phyloP scores from a whole-genome alignment of 106 monocot genomes.

The Dendrobium chrysotoxum region DNA sequence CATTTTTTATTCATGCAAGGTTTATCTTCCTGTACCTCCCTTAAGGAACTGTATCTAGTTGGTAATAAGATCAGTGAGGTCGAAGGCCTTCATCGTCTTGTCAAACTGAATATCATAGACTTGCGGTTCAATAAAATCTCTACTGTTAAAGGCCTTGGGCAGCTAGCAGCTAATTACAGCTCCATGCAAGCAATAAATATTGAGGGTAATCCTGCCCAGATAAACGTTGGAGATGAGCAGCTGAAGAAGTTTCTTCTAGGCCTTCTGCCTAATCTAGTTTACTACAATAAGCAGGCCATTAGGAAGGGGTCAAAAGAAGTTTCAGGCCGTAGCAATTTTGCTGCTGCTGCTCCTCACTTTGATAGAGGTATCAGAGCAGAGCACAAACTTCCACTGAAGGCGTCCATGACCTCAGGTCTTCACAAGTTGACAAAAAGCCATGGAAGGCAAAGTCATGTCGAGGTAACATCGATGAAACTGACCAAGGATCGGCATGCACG shows the following conservation, averaged over 20 bases:
- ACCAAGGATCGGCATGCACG: slow-evolving; percentile 10
- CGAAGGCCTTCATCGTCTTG: slow-evolving; percentile 85
- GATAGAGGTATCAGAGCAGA: slow-evolving; percentile 22
- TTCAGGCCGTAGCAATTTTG: neutral
- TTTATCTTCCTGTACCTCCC: slow-evolving; percentile 54
- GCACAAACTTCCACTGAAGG: slow-evolving; percentile 19
- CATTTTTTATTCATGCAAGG: slow-evolving; percentile 27
- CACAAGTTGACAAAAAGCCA: slow-evolving; percentile 15
- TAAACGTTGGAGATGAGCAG: slow-evolving; percentile 78
- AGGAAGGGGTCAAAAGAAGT: neutral
- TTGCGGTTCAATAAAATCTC: slow-evolving; percentile 67
- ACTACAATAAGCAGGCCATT: slow-evolving; percentile 39
- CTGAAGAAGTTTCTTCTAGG: slow-evolving; percentile 61
- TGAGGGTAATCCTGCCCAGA: slow-evolving; percentile 72
- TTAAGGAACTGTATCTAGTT: slow-evolving; percentile 78
- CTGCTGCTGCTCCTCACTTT: slow-evolving; percentile 1
- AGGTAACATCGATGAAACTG: slow-evolving; percentile 9
- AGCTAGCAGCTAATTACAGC: slow-evolving; percentile 78
- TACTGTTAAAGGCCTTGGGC: slow-evolving; percentile 65
- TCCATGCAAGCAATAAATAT: slow-evolving; percentile 66
- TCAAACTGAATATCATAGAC: slow-evolving; percentile 68
- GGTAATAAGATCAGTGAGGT: slow-evolving; percentile 92
- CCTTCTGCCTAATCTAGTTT: slow-evolving; percentile 56
- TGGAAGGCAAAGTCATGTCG: slow-evolving; percentile 10
- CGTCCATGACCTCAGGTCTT: slow-evolving; percentile 4